Evolutionary conservation across 192 early-diverging fungal species (phyloP), one percentile per base, ranked within the genome.

Genomic region (Chytriomyces sp.): DNA sequence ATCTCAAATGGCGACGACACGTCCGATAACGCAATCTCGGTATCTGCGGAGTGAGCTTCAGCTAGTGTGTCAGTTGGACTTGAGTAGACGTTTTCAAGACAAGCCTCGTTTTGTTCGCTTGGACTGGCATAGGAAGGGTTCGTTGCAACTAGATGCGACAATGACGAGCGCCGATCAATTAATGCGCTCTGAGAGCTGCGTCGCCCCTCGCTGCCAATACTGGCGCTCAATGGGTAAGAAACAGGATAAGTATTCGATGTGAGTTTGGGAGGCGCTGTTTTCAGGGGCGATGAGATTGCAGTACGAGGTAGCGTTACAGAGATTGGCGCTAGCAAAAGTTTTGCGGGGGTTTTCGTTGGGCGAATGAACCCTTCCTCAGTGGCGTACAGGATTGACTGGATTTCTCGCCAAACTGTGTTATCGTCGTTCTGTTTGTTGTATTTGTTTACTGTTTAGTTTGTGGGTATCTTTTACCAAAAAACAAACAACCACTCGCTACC

Each of bases 381-480:
- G 79, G 89, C 93, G 79, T 96, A 96, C 69, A 96, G 86, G 73
- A 96, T 92, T 46, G 82, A 78, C 75, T 94, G 93, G 71, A 96
- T 91, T 3, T 93, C 90, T 70, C 90, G 91, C 67, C 92, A 47
- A 43, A 78, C 79, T 28, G 85, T 75, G 0, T 86, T 85, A 7
- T 86, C 77, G n/a, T 78, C 82, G 6, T 78, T 46, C 77, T 78
- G 67, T 23, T 16, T 16, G 5, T 57, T n/a, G 24, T 26, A 3
- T 62, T 13, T 3, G 0, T 24, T n/a, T n/a, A n/a, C n/a, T 45
- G 43, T 13, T 10, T 8, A 20, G 61, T 3, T n/a, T 64, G 35
- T 35, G 59, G 16, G 4, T 18, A 57, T 76, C 10, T 65, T 18
- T 35, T 18, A 69, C 8, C 10, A 11, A 13, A 23, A 61, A 10